phyloP scores from a whole-genome alignment of 768 basidiomycete species.

The Boletellus emodensis region DNA sequence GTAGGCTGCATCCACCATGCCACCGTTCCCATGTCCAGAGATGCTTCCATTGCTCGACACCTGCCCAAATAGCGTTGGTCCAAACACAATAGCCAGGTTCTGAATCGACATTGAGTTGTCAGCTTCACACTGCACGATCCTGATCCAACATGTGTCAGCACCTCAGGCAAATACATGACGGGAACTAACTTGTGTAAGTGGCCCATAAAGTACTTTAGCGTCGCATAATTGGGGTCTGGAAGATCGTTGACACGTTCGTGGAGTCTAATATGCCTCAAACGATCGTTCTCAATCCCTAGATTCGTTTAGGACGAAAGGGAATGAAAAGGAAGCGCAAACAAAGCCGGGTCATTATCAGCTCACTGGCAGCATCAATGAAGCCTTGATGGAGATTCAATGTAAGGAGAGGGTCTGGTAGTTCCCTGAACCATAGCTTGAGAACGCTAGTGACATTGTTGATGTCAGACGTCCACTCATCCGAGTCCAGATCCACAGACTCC shows the following conservation, averaged over 20 bases:
- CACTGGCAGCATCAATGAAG: conserved; percentile 94
- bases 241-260: conserved; percentile 98
- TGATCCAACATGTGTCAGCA: conserved; percentile 29
- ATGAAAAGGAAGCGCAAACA: background rate
- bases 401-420: conserved; percentile 90
- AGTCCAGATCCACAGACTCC: conserved; percentile 80
- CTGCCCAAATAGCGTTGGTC: conserved; percentile 92
- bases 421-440: conserved; percentile 93
- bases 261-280: conserved; percentile 89
- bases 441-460: conserved; percentile 96
- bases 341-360: conserved; percentile 29
- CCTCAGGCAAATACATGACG: background rate
- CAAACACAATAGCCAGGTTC: conserved; percentile 95
- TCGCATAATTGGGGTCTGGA: conserved; percentile 98
- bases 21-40: conserved; percentile 46
- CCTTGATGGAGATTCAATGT: conserved; percentile 81
- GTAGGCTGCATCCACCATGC: conserved; percentile 65
- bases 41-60: conserved; percentile 42
- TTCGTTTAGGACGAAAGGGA: background rate
- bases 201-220: conserved; percentile 91
- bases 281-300: conserved; percentile 87
- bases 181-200: conserved; percentile 78
- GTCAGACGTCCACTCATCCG: conserved; percentile 88
- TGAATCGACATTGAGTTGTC: conserved; percentile 91
- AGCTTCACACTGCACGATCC: conserved; percentile 69